Evolutionary conservation across 208 protist species (phyloP).

Genomic region (Vickermania spadyakhi): DNA sequence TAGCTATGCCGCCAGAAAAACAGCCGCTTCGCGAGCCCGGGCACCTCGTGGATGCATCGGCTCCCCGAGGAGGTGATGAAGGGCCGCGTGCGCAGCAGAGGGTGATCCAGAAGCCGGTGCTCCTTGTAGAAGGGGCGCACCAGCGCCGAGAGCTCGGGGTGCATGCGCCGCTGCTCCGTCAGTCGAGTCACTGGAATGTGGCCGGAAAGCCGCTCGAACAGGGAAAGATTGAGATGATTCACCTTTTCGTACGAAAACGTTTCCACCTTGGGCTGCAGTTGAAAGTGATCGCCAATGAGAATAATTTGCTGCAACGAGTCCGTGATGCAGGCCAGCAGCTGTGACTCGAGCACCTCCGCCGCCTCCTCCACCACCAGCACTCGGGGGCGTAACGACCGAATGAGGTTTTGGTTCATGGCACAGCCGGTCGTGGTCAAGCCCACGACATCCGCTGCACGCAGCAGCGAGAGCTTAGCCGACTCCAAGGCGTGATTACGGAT

Average conservation of each 20-base stretch:
- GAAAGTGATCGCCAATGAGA: conserved; percentile 90
- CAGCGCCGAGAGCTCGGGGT: conserved; percentile 65
- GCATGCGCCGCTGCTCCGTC: conserved; percentile 89
- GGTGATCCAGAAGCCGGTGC: conserved; percentile 58
- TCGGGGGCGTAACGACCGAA: conserved; percentile 68
- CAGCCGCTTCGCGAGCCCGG: conserved; percentile 58
- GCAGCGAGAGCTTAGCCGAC: conserved; percentile 61
- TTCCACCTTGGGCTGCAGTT: conserved; percentile 89
- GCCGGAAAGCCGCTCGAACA: conserved; percentile 83
- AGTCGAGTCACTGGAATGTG: conserved; percentile 49
- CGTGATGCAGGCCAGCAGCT: conserved; percentile 88
- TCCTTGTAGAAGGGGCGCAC: conserved; percentile 82
- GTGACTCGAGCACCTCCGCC: conserved; percentile 90
- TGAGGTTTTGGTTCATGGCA: conserved; percentile 84
- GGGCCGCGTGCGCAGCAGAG: conserved; percentile 31
- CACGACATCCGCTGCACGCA: conserved; percentile 84
- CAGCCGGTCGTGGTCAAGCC: conserved; percentile 91
- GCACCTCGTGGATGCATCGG: conserved; percentile 27
- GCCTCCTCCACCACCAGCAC: conserved; percentile 93
- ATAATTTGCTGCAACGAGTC: conserved; percentile 87
- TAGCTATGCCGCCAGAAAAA: conserved; percentile 86
- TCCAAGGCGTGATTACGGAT: conserved; percentile 81
- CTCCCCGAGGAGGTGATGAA: conserved; percentile 28
- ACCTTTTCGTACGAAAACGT: conserved; percentile 84
- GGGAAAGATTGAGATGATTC: conserved; percentile 80